Conservation (phyloP, 805 yeast genomes). For the Wickerhamiella qilinensis region DNA sequence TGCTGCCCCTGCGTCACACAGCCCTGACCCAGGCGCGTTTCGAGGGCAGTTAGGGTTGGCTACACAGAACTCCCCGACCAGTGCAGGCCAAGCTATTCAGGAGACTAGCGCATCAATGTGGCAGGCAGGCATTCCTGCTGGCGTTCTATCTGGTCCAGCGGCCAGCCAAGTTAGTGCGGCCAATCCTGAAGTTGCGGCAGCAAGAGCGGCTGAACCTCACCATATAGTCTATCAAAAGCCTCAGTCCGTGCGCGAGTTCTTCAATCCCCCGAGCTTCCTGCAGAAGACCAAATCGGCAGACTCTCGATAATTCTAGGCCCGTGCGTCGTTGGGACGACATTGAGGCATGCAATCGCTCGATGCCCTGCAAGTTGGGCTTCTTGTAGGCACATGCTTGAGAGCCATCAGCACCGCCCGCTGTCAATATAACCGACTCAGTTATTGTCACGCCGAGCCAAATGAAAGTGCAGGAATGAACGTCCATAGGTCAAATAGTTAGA, state of each 20-base stretch:
- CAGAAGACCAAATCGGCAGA: neutral
- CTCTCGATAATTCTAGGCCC: neutral
- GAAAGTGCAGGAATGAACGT: neutral
- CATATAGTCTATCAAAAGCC: neutral
- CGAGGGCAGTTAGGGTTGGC: neutral
- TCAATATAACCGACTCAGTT: neutral
- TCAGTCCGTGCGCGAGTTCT: neutral
- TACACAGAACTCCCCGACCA: neutral
- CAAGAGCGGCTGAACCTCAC: neutral
- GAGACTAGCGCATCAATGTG: neutral
- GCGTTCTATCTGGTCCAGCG: too few relatives aligned
- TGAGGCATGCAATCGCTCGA: neutral
- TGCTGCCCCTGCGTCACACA: neutral
- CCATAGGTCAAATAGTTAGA: too few relatives aligned
- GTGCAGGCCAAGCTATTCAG: neutral
- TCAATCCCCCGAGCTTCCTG: conserved; percentile 4
- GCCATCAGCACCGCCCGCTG: neutral
- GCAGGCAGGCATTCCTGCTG: neutral
- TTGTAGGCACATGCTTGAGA: neutral
- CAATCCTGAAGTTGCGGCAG: neutral
- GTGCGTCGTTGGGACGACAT: neutral
- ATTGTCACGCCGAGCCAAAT: neutral
- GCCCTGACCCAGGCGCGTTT: neutral
- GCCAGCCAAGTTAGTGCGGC: neutral
- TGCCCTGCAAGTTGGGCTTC: neutral